Conservation (phyloP, 805 yeast species). For the Spathaspora boniae region DNA sequence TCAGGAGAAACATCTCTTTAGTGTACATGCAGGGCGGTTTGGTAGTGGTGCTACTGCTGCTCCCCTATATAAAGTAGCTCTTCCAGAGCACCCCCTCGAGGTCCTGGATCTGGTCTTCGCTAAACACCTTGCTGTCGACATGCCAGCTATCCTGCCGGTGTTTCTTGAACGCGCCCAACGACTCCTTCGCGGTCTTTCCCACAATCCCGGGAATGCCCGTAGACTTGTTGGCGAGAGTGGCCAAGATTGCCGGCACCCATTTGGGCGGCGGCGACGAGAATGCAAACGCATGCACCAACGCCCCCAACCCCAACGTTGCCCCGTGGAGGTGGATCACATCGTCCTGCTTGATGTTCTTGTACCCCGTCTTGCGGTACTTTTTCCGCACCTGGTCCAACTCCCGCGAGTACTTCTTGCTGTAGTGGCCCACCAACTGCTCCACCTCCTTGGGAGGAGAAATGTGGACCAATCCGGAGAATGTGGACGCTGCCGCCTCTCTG, state of each 20-base stretch:
- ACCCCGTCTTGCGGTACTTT: slow-evolving; percentile 36
- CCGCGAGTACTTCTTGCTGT: slow-evolving; percentile 27
- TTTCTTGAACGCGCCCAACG: slow-evolving; percentile 81
- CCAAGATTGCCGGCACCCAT: slow-evolving; percentile 79
- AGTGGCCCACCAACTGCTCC: slow-evolving; percentile 38
- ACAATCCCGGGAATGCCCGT: slow-evolving; percentile 71
- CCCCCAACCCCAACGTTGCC: slow-evolving; percentile 84
- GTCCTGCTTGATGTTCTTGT: slow-evolving; percentile 33
- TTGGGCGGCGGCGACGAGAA: slow-evolving; percentile 85
- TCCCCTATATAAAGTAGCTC: slow-evolving; percentile 74
- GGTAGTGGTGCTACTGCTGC: slow-evolving; percentile 1
- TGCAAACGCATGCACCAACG: slow-evolving; percentile 85
- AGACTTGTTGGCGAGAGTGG: slow-evolving; percentile 66
- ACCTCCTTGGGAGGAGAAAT: slow-evolving; percentile 47
- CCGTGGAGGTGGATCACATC: slow-evolving; percentile 64
- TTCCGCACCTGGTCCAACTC: slow-evolving; percentile 41
- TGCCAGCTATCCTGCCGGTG: slow-evolving; percentile 96
- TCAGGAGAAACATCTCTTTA: not conserved
- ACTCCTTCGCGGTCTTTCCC: slow-evolving; percentile 80
- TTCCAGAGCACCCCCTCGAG: slow-evolving; percentile 92
- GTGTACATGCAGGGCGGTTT: slow-evolving; percentile 1
- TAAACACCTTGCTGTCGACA: slow-evolving; percentile 72
- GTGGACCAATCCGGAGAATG: slow-evolving; percentile 80
- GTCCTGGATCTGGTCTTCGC: slow-evolving; percentile 78
- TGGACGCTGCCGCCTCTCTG: slow-evolving; percentile 65